Conservation (phyloP, 163 green algal genomes). For the Chlamydomonas reinhardtii region DNA sequence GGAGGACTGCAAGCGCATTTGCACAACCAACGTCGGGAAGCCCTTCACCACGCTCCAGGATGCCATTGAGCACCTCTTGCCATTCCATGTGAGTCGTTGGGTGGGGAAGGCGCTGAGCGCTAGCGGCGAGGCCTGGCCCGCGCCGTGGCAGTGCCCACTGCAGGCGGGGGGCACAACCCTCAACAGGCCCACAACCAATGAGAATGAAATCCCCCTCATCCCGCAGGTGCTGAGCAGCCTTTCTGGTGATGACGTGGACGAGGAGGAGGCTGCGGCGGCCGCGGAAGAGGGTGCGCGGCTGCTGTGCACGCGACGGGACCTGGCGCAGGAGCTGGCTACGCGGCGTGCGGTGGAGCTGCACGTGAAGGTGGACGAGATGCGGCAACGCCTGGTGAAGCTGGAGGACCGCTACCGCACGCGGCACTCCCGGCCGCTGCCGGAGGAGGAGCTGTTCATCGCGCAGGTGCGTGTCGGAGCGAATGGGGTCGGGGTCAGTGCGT, state of each 20-base stretch:
- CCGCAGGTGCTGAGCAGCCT: constrained; percentile 27
- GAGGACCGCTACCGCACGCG: constrained; percentile 35
- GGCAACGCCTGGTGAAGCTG: constrained; percentile 20
- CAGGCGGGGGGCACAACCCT: no score
- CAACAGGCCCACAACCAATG: no score
- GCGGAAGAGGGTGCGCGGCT: constrained; percentile 12
- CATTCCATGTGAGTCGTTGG: constrained; percentile 32
- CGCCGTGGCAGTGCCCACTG: no score
- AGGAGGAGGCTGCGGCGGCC: constrained; percentile 16
- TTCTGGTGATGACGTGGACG: constrained; percentile 19
- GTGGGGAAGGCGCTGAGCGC: no score
- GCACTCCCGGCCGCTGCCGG: constrained; percentile 21
- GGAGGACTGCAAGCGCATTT: constrained; percentile 49
- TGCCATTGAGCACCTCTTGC: constrained; percentile 34
- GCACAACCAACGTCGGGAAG: constrained; percentile 19
- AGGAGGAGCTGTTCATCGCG: constrained; percentile 50
- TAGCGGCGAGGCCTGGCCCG: no score
- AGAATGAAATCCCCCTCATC: neutral
- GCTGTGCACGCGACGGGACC: constrained; percentile 14
- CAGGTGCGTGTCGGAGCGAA: neutral
- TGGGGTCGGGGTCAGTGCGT: neutral
- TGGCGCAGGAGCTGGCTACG: constrained; percentile 12
- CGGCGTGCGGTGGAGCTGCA: constrained; percentile 36
- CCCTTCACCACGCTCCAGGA: constrained; percentile 35
- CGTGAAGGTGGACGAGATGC: constrained; percentile 25